Base-by-base conservation (phyloP, 129 eudicot species). In the Kitagawia praeruptora region DNA sequence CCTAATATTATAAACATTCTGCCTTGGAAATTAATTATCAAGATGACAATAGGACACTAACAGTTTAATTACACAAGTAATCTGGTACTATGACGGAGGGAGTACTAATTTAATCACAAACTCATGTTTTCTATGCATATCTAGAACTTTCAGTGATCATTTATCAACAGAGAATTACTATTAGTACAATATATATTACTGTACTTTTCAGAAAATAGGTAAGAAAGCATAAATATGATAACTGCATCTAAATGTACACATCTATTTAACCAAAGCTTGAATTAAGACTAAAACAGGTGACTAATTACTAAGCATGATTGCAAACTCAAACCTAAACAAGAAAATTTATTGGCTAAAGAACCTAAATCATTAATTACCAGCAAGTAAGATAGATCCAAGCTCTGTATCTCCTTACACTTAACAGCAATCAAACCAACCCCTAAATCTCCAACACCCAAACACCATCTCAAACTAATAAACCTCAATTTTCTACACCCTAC, bases 341-440 rank as follows among this genome's bases (percentile, higher is more conserved):
- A 77, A 70, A 76, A n/a, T 82, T 46, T 2, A 75, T 25, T 12
- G 47, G 40, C 48, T 27, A 39, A 69, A 83, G 64, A 61, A 45
- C 28, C 49, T 51, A 46, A 44, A 42, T 73, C 75, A 49, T 78
- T 38, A 25, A 48, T 83, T 92, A 96, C 99, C 97, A 89, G 95
- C 89, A 96, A 86, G 79, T 92, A 89, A 83, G 99, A 96, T 76
- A 96, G 95, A 87, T 96, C 98, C 87, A 96, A 84, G 77, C 93
- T 90, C 25, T 83, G 85, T 78, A 96, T 82, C 81, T 84, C 91
- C 87, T 84, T 87, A 79, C 99, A 96, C 86, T 96, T 96, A 38
- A 96, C 92, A 82, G 96, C 99, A 85, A 96, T 87, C 83, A 96
- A 89, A 37, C 86, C 97, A 75, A 92, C 98, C 79, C 99, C 99